These are phyloP conservation scores for Microbotryum intermedium DNA, from an alignment of 1,284 basidiomycete genomes.

Conservation along the genomic window DNA sequence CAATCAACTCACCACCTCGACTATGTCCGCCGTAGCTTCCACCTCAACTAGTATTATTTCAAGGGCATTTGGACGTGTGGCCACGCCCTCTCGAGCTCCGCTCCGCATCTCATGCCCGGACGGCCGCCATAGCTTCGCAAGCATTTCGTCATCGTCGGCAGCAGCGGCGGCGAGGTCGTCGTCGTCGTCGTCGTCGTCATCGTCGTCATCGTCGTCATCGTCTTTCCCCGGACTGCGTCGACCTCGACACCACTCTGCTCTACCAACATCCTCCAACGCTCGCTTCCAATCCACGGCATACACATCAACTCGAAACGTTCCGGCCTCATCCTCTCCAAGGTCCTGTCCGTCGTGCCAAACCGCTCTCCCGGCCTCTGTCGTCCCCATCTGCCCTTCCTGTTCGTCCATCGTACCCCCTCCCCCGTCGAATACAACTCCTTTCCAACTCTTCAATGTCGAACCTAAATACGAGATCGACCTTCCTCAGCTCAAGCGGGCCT, in stretches of 20 bases:
- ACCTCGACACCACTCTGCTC: not conserved
- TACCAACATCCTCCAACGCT: not conserved
- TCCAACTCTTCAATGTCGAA: slow-evolving; percentile 52
- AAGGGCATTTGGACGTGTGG: no score
- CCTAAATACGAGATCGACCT: slow-evolving; percentile 55
- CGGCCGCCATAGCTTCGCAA: no score
- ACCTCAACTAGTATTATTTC: no score
- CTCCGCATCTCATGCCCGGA: no score
- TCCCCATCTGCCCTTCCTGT: slow-evolving; percentile 59
- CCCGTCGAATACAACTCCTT: slow-evolving; percentile 39
- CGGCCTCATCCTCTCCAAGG: slow-evolving; percentile 6
- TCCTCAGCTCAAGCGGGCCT: slow-evolving; percentile 54
- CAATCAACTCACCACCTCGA: no score
- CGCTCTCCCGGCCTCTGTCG: slow-evolving; percentile 51
- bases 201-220: not conserved
- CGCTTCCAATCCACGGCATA: not conserved
- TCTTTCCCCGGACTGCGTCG: not conserved
- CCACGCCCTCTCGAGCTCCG: no score
- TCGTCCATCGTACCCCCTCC: slow-evolving; percentile 54
- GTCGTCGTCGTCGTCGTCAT: no score
- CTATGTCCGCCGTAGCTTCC: no score
- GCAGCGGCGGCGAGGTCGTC: not conserved
- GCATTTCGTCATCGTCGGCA: no score
- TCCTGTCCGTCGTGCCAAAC: slow-evolving; percentile 54
- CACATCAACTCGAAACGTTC: not conserved